Evolutionary conservation across 164 flowering plant species (phyloP), one percentile per base, ranked within the genome.

Genomic region (Piper betle): DNA sequence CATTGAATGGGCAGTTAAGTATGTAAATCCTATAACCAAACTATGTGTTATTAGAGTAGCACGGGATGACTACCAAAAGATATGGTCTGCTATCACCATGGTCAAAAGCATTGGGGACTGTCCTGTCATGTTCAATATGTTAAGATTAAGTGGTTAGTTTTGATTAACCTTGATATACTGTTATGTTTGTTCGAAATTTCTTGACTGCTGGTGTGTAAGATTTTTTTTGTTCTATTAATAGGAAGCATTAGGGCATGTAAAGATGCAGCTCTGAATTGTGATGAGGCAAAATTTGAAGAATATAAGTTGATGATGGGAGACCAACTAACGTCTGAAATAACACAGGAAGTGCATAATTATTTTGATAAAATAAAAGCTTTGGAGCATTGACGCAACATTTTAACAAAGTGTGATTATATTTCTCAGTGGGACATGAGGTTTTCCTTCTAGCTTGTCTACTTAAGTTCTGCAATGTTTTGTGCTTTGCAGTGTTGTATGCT

Each of bases 1-100:
- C n/a, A 5, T 5, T 43, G 40, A 57, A 43, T 71, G 33, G 74
- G 81, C 60, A 92, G 97, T 93, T 57, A 90, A 86, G 65, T 93
- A 93, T 74, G 85, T 90, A 70, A 90, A 93, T 68, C 88, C 83
- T 33, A 77, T 84, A 43, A 93, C 98, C 19, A 93, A 90, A 74
- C 43, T 88, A 20, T 88, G 92, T 68, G 79, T 93, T 66, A 64
- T 86, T 42, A 81, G 91, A 78, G 74, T 79, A 3, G 77, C 95
- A 25, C 77, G 93, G 58, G 84, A 86, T 60, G 96, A 86, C 20
- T 68, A 79, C 69, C 92, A 85, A 53, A 85, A 77, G 43, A 82
- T 90, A 41, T 91, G 96, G 94, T 68, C 84, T 56, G 82, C 97
- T 13, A 83, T 81, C 57, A 90, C 95, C 53, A 71, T 90, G 95